These are phyloP conservation scores for Graphilbum fragrans DNA, from an alignment of 2,329 filamentous ascomycete species.

Conservation along the genomic window DNA sequence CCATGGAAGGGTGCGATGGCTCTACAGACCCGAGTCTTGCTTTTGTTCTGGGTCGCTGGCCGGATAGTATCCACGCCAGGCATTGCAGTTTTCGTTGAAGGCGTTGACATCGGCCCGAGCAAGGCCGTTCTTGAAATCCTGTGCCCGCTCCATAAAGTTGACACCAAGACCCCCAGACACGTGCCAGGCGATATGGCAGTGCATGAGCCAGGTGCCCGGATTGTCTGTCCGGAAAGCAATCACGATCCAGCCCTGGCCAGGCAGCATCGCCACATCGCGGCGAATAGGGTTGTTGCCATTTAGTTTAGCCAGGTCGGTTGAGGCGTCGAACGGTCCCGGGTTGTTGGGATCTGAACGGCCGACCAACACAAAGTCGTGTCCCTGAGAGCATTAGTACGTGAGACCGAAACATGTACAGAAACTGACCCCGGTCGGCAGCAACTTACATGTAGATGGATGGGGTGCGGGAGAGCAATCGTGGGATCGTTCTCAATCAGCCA, in stretches of 20 bases:
- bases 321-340: conserved; percentile 6
- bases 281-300: conserved; percentile 27
- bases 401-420: neutral
- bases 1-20: too few relatives aligned
- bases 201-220: conserved; percentile 32
- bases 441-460: conserved; percentile 12
- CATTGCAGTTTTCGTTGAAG: neutral
- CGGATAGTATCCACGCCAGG: neutral
- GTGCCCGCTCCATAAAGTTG: conserved; percentile 31
- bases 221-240: conserved; percentile 35
- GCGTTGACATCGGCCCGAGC: neutral
- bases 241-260: conserved; percentile 27
- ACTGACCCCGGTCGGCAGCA: neutral
- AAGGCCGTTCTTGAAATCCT: neutral
- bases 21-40: neutral
- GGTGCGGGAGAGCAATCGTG: conserved; percentile 7
- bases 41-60: neutral
- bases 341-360: conserved; percentile 10
- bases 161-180: conserved; percentile 31
- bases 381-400: conserved; percentile 4
- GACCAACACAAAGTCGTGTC: conserved; percentile 16
- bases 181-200: conserved; percentile 37
- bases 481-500: conserved; percentile 9
- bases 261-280: conserved; percentile 30
- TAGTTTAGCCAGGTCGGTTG: conserved; percentile 11